phyloP scores from a whole-genome alignment of 352 stramenopile species.

The Hyaloperonospora brassicae region DNA sequence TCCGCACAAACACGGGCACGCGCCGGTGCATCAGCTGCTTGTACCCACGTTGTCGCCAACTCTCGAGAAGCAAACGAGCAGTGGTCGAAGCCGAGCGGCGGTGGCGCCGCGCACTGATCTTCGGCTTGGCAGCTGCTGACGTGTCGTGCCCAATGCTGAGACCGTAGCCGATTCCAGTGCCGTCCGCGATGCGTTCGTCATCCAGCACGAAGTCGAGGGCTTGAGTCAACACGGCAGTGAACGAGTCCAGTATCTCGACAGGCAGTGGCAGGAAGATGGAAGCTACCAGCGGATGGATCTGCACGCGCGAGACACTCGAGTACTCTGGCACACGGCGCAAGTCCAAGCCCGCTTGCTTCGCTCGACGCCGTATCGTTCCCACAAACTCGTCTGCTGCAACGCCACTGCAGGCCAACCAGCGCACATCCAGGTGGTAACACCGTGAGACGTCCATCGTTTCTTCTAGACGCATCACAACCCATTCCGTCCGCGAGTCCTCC shows the following conservation, averaged over 20 bases:
- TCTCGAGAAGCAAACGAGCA: constrained; percentile 29
- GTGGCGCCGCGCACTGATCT: constrained; percentile 10
- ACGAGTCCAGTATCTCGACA: constrained; percentile 16
- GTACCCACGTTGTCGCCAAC: constrained; percentile 55
- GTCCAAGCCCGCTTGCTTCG: constrained; percentile 59
- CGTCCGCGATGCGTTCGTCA: constrained; percentile 58
- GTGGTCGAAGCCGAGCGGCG: constrained; percentile 31
- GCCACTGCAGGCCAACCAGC: constrained; percentile 74
- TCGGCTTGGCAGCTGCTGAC: constrained; percentile 18
- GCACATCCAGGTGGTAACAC: constrained; percentile 65
- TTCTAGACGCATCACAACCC: constrained; percentile 64
- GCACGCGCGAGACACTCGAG: constrained; percentile 54
- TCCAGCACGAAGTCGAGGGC: constrained; percentile 56
- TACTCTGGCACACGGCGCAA: constrained; percentile 72
- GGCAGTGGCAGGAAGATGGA: constrained; percentile 54
- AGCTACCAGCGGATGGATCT: constrained; percentile 65
- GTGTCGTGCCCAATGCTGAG: constrained; percentile 47
- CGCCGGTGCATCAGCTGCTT: constrained; percentile 66
- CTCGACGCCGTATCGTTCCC: constrained; percentile 45
- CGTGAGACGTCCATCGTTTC: constrained; percentile 47
- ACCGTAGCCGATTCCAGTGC: constrained; percentile 54
- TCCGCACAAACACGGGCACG: constrained; percentile 58
- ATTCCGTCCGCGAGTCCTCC: constrained; percentile 56
- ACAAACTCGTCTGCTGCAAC: constrained; percentile 72
- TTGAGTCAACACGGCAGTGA: constrained; percentile 33